Base-by-base conservation (phyloP, 2,329 filamentous ascomycete species). In the Pseudogymnoascus sp. region DNA sequence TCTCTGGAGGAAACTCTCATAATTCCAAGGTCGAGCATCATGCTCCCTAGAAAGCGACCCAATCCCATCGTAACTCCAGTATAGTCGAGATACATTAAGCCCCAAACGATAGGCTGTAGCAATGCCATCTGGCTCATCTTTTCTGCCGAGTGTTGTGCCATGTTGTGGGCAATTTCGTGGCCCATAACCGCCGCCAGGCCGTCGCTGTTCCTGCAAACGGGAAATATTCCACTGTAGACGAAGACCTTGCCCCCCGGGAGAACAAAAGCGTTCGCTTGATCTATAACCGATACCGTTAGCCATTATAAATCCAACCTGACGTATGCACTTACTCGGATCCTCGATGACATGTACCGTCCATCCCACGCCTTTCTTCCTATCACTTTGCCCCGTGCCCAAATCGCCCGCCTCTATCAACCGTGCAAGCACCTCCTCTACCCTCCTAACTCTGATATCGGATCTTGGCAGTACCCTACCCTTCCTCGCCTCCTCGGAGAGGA, bases 241-340 rank as follows among this genome's bases (percentile, higher is more conserved):
- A 93, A 93, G 0, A 93, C 89, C 69, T 92, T 91, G 24, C 89
- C 89, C 4, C 86, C 89, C 0, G 90, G 89, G 5, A 91, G 81
- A 1, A 93, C 89, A 70, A 93, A 91, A 0, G 90, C 90, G 69
- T 93, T 93, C 66, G 81, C 80, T 40, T 82, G 40, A 26, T 60
- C 33, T 60, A 12, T 10, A 19, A 5, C 4, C 28, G 2, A 11
- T 3, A 33, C n/a, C 50, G 28, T 56, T 26, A 56, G 50, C 16
- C 12, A 19, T 40, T 40, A 31, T 3, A 28, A 43, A 56, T n/a
- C n/a, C 8, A 33, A 33, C 10, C 10, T 33, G 28, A 10, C 26
- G 33, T 33, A 6, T 41, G 31, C 16, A 73, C 78, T 50, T 72
- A 81, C 78, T 66, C 19, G 79, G 78, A 65, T 87, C 86, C n/a